A percentile compares a stretch with the other conserved stretches of the same genome.
Evolutionary conservation across 306 rosid species (phyloP).

Genomic region (Cucurbita pepo): DNA sequence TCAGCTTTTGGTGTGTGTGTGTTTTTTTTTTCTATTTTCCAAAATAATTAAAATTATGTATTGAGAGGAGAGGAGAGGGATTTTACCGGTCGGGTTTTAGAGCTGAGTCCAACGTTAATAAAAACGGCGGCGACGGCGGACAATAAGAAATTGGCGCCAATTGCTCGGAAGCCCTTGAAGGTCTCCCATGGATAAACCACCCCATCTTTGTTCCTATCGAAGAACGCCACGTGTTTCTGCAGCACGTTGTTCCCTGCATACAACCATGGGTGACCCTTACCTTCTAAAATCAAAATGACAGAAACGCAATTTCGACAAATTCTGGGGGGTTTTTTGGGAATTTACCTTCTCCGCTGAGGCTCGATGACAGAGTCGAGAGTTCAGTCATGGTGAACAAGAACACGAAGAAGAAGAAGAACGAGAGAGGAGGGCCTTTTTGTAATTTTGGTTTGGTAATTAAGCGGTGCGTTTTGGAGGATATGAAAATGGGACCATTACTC

Average conservation of each 20-base stretch:
- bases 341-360: neutral
- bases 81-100: constrained; percentile 46
- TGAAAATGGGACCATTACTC: no score
- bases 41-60: no score
- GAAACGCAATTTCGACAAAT: neutral
- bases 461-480: neutral
- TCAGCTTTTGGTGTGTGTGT: no score
- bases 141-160: constrained; percentile 34
- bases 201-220: constrained; percentile 58
- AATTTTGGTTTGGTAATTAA: neutral
- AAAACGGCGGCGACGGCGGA: constrained; percentile 25
- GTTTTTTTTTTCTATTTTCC: no score
- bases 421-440: no score
- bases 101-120: constrained; percentile 45
- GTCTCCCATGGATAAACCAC: constrained; percentile 78
- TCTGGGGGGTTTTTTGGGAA: no score
- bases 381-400: neutral
- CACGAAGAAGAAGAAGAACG: neutral
- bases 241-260: constrained; percentile 17
- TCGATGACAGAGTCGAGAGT: neutral
- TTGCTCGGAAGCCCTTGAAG: constrained; percentile 56
- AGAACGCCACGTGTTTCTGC: constrained; percentile 61
- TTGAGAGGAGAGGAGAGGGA: neutral
- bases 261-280: no score
- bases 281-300: no score